phyloP scores from a whole-genome alignment of 2,329 filamentous ascomycete species.

The Dryadomyces quercivorus region DNA sequence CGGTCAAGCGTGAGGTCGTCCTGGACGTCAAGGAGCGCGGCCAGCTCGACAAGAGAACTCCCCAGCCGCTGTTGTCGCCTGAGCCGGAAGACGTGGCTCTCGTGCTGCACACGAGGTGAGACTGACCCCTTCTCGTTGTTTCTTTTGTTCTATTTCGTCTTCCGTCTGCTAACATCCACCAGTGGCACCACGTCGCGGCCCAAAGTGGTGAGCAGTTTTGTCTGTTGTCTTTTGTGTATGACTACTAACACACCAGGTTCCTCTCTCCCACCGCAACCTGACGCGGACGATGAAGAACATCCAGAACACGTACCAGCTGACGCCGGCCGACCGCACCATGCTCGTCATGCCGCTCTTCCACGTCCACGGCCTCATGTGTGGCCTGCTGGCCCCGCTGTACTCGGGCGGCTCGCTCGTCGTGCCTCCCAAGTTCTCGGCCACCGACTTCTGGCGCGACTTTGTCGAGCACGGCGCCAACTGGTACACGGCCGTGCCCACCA shows the following conservation, averaged over 20 bases:
- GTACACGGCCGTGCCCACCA: slow-evolving; percentile 90
- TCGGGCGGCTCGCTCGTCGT: slow-evolving; percentile 72
- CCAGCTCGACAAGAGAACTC: slow-evolving; percentile 38
- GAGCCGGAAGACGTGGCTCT: slow-evolving; percentile 70
- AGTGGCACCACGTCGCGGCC: slow-evolving; percentile 73
- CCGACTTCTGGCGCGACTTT: slow-evolving; percentile 74
- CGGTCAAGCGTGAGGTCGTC: slow-evolving; percentile 48
- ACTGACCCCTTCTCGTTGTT: no score
- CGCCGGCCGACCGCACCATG: slow-evolving; percentile 61
- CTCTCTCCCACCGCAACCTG: slow-evolving; percentile 69
- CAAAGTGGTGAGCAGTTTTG: slow-evolving; percentile 53
- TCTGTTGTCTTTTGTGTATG: not conserved
- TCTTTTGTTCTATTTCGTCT: no score
- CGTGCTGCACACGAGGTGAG: slow-evolving; percentile 61
- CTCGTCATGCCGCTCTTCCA: slow-evolving; percentile 88
- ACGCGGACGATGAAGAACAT: slow-evolving; percentile 78
- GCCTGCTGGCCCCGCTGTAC: slow-evolving; percentile 63
- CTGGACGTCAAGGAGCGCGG: slow-evolving; percentile 69
- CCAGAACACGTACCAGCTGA: slow-evolving; percentile 62
- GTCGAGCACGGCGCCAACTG: slow-evolving; percentile 64
- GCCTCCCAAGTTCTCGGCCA: slow-evolving; percentile 67
- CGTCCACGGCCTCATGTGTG: slow-evolving; percentile 78
- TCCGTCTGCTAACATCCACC: not conserved
- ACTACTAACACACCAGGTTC: slow-evolving; percentile 35
- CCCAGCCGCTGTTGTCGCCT: slow-evolving; percentile 31